Evolutionary conservation across 73 alveolate genomes (phyloP).

Genomic region (Durusdinium trenchii): DNA sequence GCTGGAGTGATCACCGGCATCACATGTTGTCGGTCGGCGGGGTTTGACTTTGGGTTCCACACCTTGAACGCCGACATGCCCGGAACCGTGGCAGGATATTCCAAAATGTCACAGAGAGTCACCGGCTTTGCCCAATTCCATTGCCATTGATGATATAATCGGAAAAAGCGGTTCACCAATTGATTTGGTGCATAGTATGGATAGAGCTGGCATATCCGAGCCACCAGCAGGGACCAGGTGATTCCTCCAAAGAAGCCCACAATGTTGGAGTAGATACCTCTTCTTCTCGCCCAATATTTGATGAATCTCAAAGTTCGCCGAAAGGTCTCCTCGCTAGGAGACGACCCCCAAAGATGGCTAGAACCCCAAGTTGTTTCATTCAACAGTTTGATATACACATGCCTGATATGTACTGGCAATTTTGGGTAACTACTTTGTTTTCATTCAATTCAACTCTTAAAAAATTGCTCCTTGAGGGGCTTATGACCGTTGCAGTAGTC

Average conservation of each 20-base stretch:
- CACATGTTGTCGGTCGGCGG: conserved; percentile 92
- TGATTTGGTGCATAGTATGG: conserved; percentile 77
- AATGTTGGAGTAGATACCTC: conserved; percentile 98
- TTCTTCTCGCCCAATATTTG: conserved; percentile 98
- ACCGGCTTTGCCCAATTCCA: conserved; percentile 80
- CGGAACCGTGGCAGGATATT: conserved; percentile 58
- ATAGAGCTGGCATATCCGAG: conserved; percentile 97
- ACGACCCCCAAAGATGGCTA: neutral
- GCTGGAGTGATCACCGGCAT: conserved; percentile 99
- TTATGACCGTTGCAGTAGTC: too few species aligned
- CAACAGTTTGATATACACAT: too few species aligned
- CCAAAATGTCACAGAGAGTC: conserved; percentile 77
- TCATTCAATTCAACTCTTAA: too few species aligned
- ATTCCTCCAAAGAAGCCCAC: conserved; percentile 99
- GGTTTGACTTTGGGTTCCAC: conserved; percentile 88
- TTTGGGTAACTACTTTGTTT: too few species aligned
- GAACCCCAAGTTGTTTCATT: neutral
- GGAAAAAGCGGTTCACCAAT: conserved; percentile 97
- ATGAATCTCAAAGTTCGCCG: conserved; percentile 72
- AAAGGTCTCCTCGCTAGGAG: conserved; percentile 43
- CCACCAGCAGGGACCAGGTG: conserved; percentile 99
- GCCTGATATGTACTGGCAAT: too few species aligned
- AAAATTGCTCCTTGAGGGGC: too few species aligned
- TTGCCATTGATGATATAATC: conserved; percentile 96
- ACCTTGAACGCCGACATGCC: conserved; percentile 83